Percentiles rank a stretch among this genome's conserved stretches.
Evolutionary conservation across 2,329 filamentous ascomycete genomes (phyloP).

Genomic region (Myotisia sp.): DNA sequence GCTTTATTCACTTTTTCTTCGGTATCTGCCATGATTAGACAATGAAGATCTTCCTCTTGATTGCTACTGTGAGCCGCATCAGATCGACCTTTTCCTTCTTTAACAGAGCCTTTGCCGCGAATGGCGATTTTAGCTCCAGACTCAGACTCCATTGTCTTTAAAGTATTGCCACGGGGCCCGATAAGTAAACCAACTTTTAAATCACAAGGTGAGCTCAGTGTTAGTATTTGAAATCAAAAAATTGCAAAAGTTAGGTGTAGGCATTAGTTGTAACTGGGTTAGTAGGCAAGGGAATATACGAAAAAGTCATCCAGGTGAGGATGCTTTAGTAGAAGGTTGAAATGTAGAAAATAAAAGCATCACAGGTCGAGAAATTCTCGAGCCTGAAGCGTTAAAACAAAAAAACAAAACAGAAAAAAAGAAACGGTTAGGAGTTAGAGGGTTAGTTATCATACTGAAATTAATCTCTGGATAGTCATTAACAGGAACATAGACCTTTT

Average conservation of each 20-base stretch:
- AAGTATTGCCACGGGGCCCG: slow-evolving; percentile 97
- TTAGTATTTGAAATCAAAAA: slow-evolving; percentile 53
- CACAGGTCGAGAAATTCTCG: slow-evolving; percentile 18
- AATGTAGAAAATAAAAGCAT: slow-evolving; percentile 23
- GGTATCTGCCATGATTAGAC: slow-evolving; percentile 98
- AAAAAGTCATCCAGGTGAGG: slow-evolving; percentile 26
- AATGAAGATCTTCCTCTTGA: slow-evolving; percentile 98
- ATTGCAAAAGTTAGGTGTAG: slow-evolving; percentile 13
- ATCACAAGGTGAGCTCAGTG: slow-evolving; percentile 60
- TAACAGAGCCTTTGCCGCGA: slow-evolving; percentile 97
- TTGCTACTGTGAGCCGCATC: slow-evolving; percentile 98
- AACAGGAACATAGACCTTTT: slow-evolving; percentile 99
- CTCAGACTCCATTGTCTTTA: slow-evolving; percentile 99
- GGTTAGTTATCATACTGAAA: slow-evolving; percentile 99
- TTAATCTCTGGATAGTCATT: slow-evolving; percentile 99
- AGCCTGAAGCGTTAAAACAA: slow-evolving; percentile 33
- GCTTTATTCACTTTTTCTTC: slow-evolving; percentile 99
- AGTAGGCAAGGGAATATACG: slow-evolving; percentile 17
- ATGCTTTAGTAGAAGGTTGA: slow-evolving; percentile 23
- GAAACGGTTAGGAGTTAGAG: slow-evolving; percentile 62
- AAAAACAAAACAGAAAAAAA: slow-evolving; percentile 25
- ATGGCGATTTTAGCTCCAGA: slow-evolving; percentile 98
- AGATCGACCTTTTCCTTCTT: slow-evolving; percentile 97
- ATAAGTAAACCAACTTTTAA: slow-evolving; percentile 99
- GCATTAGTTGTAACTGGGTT: slow-evolving; percentile 13